These are phyloP conservation scores for Termitomyces sp. DNA, from an alignment of 768 basidiomycete species.

Conservation along the genomic window DNA sequence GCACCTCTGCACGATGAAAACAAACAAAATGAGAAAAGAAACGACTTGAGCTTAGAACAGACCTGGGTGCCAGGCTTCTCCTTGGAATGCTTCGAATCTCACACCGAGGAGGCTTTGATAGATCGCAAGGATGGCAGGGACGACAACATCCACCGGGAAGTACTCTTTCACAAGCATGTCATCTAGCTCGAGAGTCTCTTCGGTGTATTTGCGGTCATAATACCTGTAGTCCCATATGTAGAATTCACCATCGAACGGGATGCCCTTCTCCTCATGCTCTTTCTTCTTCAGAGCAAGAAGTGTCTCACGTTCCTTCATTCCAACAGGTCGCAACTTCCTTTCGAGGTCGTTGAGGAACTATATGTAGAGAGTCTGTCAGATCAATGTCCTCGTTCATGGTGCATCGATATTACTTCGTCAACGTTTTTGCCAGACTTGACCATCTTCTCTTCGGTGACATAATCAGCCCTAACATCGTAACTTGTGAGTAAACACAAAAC, in stretches of 20 bases:
- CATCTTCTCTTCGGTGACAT: conserved; percentile 83
- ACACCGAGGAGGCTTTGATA: conserved; percentile 83
- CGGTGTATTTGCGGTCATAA: conserved; percentile 62
- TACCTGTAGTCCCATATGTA: conserved; percentile 86
- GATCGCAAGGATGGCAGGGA: conserved; percentile 76
- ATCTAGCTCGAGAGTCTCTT: conserved; percentile 64
- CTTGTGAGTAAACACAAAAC: background rate
- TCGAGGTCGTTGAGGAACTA: conserved; percentile 80
- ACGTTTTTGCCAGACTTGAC: conserved; percentile 65
- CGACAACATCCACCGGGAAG: conserved; percentile 81
- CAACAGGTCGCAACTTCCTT: conserved; percentile 68
- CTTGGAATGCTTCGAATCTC: conserved; percentile 58
- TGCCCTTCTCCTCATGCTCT: conserved; percentile 55
- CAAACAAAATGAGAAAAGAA: background rate
- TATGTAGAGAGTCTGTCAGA: conserved; percentile 1
- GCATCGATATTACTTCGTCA: conserved; percentile 36
- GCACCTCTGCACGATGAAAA: conserved; percentile 50
- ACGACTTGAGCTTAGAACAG: conserved; percentile 2
- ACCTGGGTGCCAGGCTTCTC: conserved; percentile 80
- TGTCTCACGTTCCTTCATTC: conserved; percentile 55
- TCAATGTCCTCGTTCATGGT: background rate
- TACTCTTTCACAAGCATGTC: conserved; percentile 82
- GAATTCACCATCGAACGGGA: conserved; percentile 67
- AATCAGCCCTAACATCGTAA: conserved; percentile 55
- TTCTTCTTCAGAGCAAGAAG: conserved; percentile 73